Percentiles rank a stretch among this genome's conserved stretches.
Conservation (phyloP, 2,329 filamentous ascomycete genomes). For the Apiospora hydei region DNA sequence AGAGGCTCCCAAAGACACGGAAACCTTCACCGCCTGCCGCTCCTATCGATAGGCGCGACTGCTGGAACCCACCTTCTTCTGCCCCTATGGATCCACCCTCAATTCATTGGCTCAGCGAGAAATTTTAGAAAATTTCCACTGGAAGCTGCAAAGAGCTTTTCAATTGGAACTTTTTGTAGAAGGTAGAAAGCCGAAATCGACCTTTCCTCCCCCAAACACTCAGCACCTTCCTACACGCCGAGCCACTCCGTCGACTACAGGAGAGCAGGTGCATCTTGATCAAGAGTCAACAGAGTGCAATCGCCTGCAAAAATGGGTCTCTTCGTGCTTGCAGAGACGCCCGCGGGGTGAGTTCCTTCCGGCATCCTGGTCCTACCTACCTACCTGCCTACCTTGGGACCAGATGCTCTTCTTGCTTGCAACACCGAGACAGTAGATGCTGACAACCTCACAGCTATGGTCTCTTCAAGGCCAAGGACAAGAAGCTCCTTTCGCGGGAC, state of each 20-base stretch:
- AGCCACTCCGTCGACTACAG: conserved; percentile 10
- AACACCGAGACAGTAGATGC: conserved; percentile 26
- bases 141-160: conserved; percentile 21
- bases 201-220: conserved; percentile 13
- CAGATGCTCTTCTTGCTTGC: conserved; percentile 28
- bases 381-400: not conserved
- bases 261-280: conserved; percentile 9
- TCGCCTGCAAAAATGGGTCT: conserved; percentile 72
- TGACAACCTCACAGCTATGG: conserved; percentile 74
- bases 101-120: conserved; percentile 18
- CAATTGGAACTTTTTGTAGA: conserved; percentile 22
- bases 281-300: conserved; percentile 11
- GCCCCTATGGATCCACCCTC: conserved; percentile 14
- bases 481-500: conserved; percentile 93
- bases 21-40: not conserved
- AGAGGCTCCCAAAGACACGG: not conserved
- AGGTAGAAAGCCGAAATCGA: conserved; percentile 7
- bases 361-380: not conserved
- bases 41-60: not conserved
- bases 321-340: conserved; percentile 93
- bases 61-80: conserved; percentile 13
- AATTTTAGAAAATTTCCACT: conserved; percentile 21
- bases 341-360: conserved; percentile 69
- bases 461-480: conserved; percentile 97
- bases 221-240: conserved; percentile 12